A percentile compares a stretch with the other conserved stretches of the same genome.
These are phyloP conservation scores for Xylariaceae sp. DNA, from an alignment of 2,329 filamentous ascomycete genomes.

Conservation along the genomic window DNA sequence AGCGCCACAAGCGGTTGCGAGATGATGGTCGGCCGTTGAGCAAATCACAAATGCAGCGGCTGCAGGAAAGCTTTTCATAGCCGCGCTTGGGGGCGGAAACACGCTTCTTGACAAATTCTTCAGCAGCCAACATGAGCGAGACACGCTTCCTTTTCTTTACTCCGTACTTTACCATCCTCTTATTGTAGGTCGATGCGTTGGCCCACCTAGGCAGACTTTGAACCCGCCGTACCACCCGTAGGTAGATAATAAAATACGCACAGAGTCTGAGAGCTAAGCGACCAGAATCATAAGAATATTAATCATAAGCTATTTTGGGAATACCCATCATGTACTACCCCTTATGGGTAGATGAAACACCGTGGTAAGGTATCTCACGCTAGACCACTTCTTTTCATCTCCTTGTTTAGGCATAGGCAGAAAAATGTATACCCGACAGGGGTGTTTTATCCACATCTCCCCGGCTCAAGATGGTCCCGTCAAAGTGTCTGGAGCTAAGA, in stretches of 20 bases:
- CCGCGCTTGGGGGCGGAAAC: conserved; percentile 23
- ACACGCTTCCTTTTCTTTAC: conserved; percentile 6
- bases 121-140: conserved; percentile 23
- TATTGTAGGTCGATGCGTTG: no score
- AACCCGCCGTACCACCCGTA: no score
- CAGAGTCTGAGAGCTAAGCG: background rate
- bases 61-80: conserved; percentile 15
- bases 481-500: conserved; percentile 9
- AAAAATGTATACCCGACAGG: no score
- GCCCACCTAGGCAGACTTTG: no score
- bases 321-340: no score
- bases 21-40: conserved; percentile 6
- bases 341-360: no score
- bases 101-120: conserved; percentile 23
- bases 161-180: background rate
- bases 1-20: conserved; percentile 1
- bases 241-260: background rate
- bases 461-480: background rate
- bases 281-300: background rate
- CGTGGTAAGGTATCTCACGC: no score
- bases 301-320: background rate
- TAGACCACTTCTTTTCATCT: no score
- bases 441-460: background rate
- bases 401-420: no score
- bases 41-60: conserved; percentile 19